These are phyloP conservation scores for Gymnopilus junonius DNA, from an alignment of 768 basidiomycete species.

Conservation along the genomic window DNA sequence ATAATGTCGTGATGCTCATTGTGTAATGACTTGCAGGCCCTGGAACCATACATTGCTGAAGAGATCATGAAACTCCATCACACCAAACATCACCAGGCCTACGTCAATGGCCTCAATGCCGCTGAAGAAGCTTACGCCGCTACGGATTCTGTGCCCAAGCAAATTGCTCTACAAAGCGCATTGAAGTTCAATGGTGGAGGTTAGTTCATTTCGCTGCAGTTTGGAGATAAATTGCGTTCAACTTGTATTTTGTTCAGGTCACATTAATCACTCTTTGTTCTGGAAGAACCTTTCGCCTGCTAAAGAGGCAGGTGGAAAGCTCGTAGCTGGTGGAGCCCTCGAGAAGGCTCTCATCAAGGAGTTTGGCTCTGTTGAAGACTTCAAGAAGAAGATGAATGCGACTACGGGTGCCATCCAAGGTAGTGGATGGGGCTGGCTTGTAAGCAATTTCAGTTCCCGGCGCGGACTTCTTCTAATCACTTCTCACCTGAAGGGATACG, in stretches of 20 bases:
- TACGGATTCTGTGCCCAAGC: conserved; percentile 65
- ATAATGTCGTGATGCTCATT: too few species aligned
- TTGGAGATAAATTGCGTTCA: neutral
- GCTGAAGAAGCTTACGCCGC: conserved; percentile 85
- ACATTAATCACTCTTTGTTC: conserved; percentile 96
- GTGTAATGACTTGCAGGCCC: conserved; percentile 72
- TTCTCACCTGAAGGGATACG: conserved; percentile 62
- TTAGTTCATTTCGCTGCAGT: conserved; percentile 20
- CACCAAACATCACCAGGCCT: conserved; percentile 88
- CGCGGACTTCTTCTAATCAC: too few species aligned
- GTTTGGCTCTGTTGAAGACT: conserved; percentile 86
- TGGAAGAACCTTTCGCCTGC: conserved; percentile 95
- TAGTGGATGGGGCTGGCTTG: conserved; percentile 99
- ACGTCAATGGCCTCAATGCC: conserved; percentile 93
- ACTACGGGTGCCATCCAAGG: conserved; percentile 93
- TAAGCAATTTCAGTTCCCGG: conserved; percentile 38
- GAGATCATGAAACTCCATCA: conserved; percentile 97
- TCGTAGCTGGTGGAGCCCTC: conserved; percentile 62
- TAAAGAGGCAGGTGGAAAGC: conserved; percentile 62
- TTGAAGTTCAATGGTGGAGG: conserved; percentile 99
- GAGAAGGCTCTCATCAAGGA: conserved; percentile 77
- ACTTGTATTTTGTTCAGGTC: conserved; percentile 48
- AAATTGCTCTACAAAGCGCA: conserved; percentile 86
- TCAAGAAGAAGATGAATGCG: conserved; percentile 88
- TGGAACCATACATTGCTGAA: conserved; percentile 90